Conservation (phyloP, 208 protist genomes). For the Histomonas meleagridis region DNA sequence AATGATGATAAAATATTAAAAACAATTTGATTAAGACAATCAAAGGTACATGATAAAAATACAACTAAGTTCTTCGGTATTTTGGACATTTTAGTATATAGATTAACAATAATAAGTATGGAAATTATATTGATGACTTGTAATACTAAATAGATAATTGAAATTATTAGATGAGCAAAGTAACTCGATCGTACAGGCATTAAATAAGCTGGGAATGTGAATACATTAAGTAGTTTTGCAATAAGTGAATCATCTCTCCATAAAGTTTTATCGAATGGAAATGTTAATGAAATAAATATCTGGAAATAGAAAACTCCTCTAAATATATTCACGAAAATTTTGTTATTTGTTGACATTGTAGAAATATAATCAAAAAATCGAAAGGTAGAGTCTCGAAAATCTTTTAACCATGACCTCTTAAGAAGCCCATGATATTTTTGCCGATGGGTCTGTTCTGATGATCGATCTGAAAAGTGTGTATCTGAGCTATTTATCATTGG, state of each 20-base stretch:
- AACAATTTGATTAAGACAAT: background rate
- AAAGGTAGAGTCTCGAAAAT: background rate
- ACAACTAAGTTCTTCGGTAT: background rate
- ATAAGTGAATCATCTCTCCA: background rate
- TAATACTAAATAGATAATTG: background rate
- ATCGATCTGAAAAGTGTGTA: too few species aligned
- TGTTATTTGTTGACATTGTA: background rate
- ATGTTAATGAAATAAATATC: too few species aligned
- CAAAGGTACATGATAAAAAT: background rate
- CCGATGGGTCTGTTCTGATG: background rate
- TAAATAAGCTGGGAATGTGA: background rate
- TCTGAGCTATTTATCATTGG: too few species aligned
- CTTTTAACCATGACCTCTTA: background rate
- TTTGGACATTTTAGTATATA: slow-evolving; percentile 18
- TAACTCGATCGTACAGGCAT: too few species aligned
- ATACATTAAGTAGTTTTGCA: background rate
- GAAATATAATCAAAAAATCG: background rate
- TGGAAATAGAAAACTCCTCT: background rate
- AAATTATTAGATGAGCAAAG: background rate
- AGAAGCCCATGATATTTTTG: background rate
- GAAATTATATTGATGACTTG: background rate
- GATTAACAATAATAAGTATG: background rate
- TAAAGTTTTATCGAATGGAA: background rate
- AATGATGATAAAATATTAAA: background rate
- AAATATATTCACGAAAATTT: background rate